A percentile compares a stretch with the other conserved stretches of the same genome.
These are phyloP conservation scores for Nosema muscidifuracis DNA, from an alignment of 371 early-diverging fungal species.

Conservation along the genomic window DNA sequence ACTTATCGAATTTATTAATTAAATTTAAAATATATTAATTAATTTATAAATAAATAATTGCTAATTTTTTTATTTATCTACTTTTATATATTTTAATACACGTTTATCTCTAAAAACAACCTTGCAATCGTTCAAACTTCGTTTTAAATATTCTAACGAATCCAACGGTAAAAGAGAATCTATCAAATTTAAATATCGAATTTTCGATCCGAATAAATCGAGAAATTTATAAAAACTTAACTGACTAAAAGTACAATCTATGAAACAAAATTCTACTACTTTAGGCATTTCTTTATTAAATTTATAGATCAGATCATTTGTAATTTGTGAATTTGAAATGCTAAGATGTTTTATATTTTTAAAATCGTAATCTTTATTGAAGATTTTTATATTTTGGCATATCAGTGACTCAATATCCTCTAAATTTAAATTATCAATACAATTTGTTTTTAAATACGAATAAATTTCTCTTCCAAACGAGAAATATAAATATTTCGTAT, in stretches of 20 bases:
- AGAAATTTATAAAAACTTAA: background rate
- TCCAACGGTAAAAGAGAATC: background rate
- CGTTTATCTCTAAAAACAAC: constrained; percentile 7
- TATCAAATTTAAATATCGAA: constrained; percentile 1
- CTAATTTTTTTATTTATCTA: background rate
- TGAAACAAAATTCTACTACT: background rate
- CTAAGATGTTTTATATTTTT: background rate
- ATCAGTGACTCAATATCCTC: background rate
- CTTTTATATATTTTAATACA: background rate
- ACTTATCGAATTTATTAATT: too few relatives aligned
- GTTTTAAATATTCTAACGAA: background rate
- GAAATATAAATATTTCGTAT: background rate
- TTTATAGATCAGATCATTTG: background rate
- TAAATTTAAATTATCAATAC: background rate
- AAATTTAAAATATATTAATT: too few relatives aligned
- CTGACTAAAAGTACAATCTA: background rate
- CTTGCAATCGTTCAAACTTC: background rate
- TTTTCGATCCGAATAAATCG: background rate
- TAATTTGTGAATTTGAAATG: background rate
- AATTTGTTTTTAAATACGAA: constrained; percentile 13
- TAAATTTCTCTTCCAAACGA: background rate
- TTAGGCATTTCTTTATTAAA: background rate
- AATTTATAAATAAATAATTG: too few relatives aligned
- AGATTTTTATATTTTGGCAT: background rate
- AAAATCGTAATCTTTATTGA: background rate